Conservation (phyloP, 805 yeast species). For the Kazachstania taianensis region DNA sequence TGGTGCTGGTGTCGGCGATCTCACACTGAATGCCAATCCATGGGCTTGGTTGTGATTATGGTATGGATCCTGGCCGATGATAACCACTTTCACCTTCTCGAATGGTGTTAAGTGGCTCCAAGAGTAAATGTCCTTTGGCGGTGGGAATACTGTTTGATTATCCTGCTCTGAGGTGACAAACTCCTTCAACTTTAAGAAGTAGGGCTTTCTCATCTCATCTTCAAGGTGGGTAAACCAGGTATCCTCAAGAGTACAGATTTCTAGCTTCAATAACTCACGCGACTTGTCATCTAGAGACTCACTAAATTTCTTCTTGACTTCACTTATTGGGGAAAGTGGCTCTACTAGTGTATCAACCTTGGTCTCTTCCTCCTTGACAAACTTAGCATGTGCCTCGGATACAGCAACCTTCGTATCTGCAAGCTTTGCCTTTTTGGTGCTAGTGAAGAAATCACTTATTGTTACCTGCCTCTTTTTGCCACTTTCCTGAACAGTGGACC, state of each 20-base stretch:
- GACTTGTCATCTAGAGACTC: slow-evolving; percentile 1
- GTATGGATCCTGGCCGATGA: slow-evolving; percentile 95
- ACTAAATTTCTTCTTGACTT: background rate
- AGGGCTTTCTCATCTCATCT: slow-evolving; percentile 71
- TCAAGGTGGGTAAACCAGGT: slow-evolving; percentile 70
- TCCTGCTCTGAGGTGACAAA: slow-evolving; percentile 44
- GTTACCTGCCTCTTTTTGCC: background rate
- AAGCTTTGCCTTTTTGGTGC: no score
- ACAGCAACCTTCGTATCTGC: no score
- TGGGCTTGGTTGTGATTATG: slow-evolving; percentile 92
- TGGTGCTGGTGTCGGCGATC: slow-evolving; percentile 77
- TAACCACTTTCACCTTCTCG: slow-evolving; percentile 58
- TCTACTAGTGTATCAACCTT: no score
- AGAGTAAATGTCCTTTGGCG: slow-evolving; percentile 65
- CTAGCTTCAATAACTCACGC: slow-evolving; percentile 27
- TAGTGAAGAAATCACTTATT: background rate
- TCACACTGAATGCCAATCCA: slow-evolving; percentile 88
- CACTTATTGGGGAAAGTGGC: slow-evolving; percentile 1
- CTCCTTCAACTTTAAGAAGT: slow-evolving; percentile 62
- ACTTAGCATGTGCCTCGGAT: no score
- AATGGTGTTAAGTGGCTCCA: slow-evolving; percentile 87
- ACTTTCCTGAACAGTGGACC: background rate
- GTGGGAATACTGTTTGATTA: slow-evolving; percentile 62
- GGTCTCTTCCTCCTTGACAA: no score
- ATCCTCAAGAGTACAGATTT: slow-evolving; percentile 58